Conservation (phyloP, 116 monocot species). For the Phalaenopsis hybrid region DNA sequence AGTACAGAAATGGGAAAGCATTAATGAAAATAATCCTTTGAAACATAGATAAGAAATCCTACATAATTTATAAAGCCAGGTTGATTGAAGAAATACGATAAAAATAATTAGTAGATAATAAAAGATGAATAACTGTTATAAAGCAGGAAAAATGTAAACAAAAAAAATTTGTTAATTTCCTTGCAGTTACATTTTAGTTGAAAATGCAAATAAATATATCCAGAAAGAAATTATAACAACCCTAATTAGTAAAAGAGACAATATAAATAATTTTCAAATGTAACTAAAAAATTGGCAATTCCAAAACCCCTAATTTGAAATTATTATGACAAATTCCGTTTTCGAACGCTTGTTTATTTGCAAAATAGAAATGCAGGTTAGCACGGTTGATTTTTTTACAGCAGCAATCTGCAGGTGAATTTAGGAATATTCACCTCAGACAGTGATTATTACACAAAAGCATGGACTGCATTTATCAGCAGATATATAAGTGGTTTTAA, state of each 20-base stretch:
- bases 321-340: background rate
- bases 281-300: background rate
- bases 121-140: background rate
- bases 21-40: background rate
- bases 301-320: background rate
- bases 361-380: too few species aligned
- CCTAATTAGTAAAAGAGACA: background rate
- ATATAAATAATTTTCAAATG: background rate
- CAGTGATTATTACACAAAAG: background rate
- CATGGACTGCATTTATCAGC: background rate
- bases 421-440: background rate
- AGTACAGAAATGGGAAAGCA: background rate
- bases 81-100: background rate
- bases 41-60: background rate
- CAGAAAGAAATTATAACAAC: background rate
- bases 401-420: background rate
- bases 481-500: background rate
- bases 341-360: background rate
- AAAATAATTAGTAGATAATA: background rate
- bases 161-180: background rate
- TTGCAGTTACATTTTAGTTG: background rate
- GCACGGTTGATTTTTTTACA: background rate
- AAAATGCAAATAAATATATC: background rate
- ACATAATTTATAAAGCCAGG: background rate
- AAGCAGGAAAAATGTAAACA: background rate